Evolutionary conservation across 441 rosid genomes (phyloP), one percentile per base, ranked within the genome.

Genomic region (Croton setiger): DNA sequence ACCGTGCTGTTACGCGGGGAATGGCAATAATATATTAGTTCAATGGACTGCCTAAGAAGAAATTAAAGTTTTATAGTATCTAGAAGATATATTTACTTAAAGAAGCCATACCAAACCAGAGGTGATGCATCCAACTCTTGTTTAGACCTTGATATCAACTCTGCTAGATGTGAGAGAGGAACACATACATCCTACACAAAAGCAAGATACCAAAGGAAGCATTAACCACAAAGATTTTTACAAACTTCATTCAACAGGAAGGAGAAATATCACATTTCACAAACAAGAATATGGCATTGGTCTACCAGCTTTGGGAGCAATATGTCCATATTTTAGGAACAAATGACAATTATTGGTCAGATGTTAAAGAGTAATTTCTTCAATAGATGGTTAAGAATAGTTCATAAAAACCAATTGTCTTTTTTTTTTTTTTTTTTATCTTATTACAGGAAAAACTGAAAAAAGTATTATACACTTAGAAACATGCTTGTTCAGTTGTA

Each of bases 101-200:
- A 54, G 62, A 48, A 27, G 27, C 36, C 15, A 56, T 87, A 89
- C 98, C 97, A 83, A 71, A 85, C 70, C 70, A 94, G 75, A 39
- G 64, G 63, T 45, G 96, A 94, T 67, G 92, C 88, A 73, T 94
- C 96, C 66, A 91, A 79, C 87, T 86, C 87, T 74, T 78, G 54
- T 70, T 88, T 94, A 63, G 96, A 88, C 72, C 53, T 84, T 31
- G 98, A 75, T 76, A 94, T 94, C 76, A 94, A 69, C 68, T 91
- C 94, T 52, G 89, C 96, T 35, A 91, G 88, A 68, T 67, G 84
- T 66, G 98, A 94, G 51, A 94, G 78, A 67, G 97, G 98, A 72
- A 91, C 97, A 45, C 98, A 94, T 7, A 91, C 97, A 72, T 94
- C 97, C 96, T 94, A 79, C 71, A 82, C 43, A 56, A 66, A 59